Base-by-base conservation (phyloP, 768 basidiomycete species). In the Auriscalpium vulgare region DNA sequence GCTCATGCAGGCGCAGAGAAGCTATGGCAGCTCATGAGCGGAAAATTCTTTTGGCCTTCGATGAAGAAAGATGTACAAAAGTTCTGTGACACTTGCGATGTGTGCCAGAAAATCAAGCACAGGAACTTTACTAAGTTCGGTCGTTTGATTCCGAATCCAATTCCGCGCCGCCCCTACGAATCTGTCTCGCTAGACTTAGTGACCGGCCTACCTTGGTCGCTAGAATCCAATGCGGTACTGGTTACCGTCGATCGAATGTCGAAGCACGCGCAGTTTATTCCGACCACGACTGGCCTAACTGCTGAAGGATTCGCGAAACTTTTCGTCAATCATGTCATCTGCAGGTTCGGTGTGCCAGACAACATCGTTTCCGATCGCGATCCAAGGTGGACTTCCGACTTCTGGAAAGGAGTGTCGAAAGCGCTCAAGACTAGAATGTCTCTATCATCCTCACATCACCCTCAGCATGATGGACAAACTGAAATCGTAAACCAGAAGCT, bases 241-340 rank as follows among this genome's bases (percentile, higher is more conserved):
- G 63, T 63, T 1, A 37, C 62, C 13, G 59, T 59, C 2, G 56
- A 62, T 50, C 35, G 60, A 16, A 51, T 71, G 16, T 67, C 68
- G 34, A 74, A 74, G 53, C 59, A 56, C 59, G 66, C 61, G 2
- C 61, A 65, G 40, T 70, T 71, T 56, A 59, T 70, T 23, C 62
- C 70, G 3, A 38, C 60, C 37, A 51, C 40, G 16, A 55, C 60
- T 21, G 56, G 23, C 9, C 13, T 59, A 5, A 47, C 19, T 7
- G 56, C 57, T 19, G 49, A 50, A 50, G 37, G 50, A 8, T 59
- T 60, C 19, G 59, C 53, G 16, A 10, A 4, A 19, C 48, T 59
- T 5, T 60, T 60, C 44, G 53, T 60, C 1, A 9, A 37, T 4
- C 34, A 59, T 21, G 47, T 60, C n/a, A 34, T 40, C 10, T 55